A percentile compares a stretch with the other conserved stretches of the same genome.
Conservation (phyloP, 352 stramenopile species). For the Nothophytophthora sp. region DNA sequence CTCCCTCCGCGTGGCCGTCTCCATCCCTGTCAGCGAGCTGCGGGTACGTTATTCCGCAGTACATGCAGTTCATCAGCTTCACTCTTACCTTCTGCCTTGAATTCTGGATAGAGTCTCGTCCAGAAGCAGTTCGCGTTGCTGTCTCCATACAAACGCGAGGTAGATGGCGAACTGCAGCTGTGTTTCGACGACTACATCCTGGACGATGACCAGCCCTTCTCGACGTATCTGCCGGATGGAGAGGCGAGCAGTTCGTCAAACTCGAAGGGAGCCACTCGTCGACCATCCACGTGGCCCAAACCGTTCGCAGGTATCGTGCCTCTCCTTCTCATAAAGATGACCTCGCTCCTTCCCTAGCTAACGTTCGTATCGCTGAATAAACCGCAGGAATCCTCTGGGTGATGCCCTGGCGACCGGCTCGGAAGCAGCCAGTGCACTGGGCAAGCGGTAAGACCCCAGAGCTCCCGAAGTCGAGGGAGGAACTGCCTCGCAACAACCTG, state of each 20-base stretch:
- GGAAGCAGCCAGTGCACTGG: constrained; percentile 22
- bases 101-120: constrained; percentile 24
- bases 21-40: constrained; percentile 47
- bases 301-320: constrained; percentile 59
- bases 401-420: constrained; percentile 43
- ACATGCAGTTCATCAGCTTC: not conserved
- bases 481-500: too few species aligned
- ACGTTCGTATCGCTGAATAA: not conserved
- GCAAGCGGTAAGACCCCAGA: constrained; percentile 13
- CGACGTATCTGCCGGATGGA: constrained; percentile 32
- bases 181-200: constrained; percentile 43
- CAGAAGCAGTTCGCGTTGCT: constrained; percentile 42
- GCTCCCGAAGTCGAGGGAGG: too few species aligned
- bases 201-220: constrained; percentile 39
- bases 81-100: not conserved
- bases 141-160: constrained; percentile 37
- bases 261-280: not conserved
- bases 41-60: constrained; percentile 22
- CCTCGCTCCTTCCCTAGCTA: not conserved
- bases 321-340: not conserved
- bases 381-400: constrained; percentile 72
- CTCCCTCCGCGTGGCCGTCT: constrained; percentile 38
- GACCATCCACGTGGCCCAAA: constrained; percentile 34
- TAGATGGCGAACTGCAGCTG: constrained; percentile 45
- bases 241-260: not conserved